Evolutionary conservation across 2,329 filamentous ascomycete species (phyloP).

Genomic region (Drechslera avenae): DNA sequence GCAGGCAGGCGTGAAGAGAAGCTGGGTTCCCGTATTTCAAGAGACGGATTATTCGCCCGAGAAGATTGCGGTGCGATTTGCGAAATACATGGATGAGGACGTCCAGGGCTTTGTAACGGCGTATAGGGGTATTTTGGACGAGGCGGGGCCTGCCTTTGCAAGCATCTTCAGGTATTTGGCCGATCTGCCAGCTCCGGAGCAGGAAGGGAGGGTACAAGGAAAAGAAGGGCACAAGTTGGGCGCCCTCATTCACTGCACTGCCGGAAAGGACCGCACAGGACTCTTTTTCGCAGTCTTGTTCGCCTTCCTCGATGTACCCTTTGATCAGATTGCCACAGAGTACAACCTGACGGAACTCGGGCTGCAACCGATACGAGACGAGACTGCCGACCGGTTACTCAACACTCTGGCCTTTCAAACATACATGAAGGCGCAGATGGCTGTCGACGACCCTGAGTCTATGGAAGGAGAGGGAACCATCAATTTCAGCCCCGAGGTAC

Average conservation of each 20-base stretch:
- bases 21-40: slow-evolving; percentile 69
- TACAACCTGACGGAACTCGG: slow-evolving; percentile 71
- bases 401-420: slow-evolving; percentile 30
- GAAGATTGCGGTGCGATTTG: slow-evolving; percentile 64
- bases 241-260: slow-evolving; percentile 73
- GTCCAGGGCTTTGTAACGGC: slow-evolving; percentile 66
- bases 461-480: slow-evolving; percentile 52
- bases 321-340: slow-evolving; percentile 65
- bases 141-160: slow-evolving; percentile 60
- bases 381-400: slow-evolving; percentile 60
- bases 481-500: slow-evolving; percentile 45
- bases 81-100: slow-evolving; percentile 63
- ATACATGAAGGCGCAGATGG: slow-evolving; percentile 25
- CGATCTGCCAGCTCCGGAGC: slow-evolving; percentile 35
- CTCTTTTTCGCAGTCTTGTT: slow-evolving; percentile 71
- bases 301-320: slow-evolving; percentile 65
- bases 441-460: slow-evolving; percentile 35
- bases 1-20: slow-evolving; percentile 53
- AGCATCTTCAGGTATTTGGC: slow-evolving; percentile 66
- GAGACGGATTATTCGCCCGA: slow-evolving; percentile 67
- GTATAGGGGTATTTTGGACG: slow-evolving; percentile 65
- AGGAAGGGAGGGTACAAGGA: neutral
- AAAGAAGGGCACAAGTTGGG: slow-evolving; percentile 50
- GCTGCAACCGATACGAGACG: slow-evolving; percentile 52
- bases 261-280: slow-evolving; percentile 78